These are phyloP conservation scores for Hypoxylon sp. DNA, from an alignment of 2,329 filamentous ascomycete species.

Conservation along the genomic window DNA sequence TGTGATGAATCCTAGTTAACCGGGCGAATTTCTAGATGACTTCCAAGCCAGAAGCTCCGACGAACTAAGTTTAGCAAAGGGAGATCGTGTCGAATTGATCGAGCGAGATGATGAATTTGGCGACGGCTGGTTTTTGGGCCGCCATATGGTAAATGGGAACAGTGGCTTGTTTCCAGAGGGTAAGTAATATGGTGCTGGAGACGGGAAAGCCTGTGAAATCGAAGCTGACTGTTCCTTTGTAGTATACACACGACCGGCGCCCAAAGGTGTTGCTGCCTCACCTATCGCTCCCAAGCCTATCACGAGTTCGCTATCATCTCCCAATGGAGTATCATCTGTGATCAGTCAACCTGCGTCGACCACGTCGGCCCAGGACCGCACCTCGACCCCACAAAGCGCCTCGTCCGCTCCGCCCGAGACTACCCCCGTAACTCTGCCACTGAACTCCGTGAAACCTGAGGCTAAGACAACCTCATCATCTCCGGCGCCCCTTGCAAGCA, in stretches of 20 bases:
- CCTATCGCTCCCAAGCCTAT: conserved; percentile 51
- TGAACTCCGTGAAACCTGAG: conserved; percentile 60
- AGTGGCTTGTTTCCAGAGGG: conserved; percentile 88
- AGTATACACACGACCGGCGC: conserved; percentile 75
- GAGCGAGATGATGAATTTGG: conserved; percentile 91
- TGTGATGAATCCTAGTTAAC: conserved; percentile 28
- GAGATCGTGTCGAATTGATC: conserved; percentile 85
- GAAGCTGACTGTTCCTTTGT: conserved; percentile 36
- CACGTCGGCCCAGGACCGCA: conserved; percentile 50
- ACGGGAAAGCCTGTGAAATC: conserved; percentile 18
- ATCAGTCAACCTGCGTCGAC: conserved; percentile 47
- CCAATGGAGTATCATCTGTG: conserved; percentile 47
- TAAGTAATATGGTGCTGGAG: conserved; percentile 58
- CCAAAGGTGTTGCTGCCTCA: conserved; percentile 59
- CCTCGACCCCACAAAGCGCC: conserved; percentile 41
- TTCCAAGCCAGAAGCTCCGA: conserved; percentile 93
- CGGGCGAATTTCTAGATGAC: conserved; percentile 63
- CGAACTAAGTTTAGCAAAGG: conserved; percentile 89
- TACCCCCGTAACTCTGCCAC: conserved; percentile 57
- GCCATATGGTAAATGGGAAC: conserved; percentile 79
- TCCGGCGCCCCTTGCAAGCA: conserved; percentile 49
- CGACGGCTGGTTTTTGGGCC: conserved; percentile 87
- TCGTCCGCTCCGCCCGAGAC: conserved; percentile 50
- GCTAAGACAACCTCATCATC: conserved; percentile 51
- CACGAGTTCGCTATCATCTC: conserved; percentile 47